Base-by-base conservation (phyloP, 2,329 filamentous ascomycete genomes). In the Cladosporium halotolerans region DNA sequence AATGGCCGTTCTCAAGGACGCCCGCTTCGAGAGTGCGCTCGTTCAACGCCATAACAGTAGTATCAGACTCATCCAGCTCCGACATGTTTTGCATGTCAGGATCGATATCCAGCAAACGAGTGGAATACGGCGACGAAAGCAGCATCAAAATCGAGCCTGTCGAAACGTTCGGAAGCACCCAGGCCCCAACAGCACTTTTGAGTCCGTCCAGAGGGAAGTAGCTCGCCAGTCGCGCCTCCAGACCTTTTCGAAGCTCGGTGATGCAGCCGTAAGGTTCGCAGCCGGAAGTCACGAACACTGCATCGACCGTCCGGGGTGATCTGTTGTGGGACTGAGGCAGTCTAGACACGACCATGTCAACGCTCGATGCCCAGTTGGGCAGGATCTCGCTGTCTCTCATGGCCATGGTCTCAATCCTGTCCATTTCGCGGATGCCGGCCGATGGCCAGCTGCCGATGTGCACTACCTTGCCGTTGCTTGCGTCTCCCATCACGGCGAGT, bases 401-500 rank as follows among this genome's bases (percentile, higher is more conserved):
- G 53, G 43, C 55, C 58, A 23, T 77, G 68, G 56, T 79, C 71
- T 58, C 57, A 31, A 36, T 82, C 78, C 84, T 77, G 54, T 78
- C 69, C 74, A 84, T 60, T 45, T 62, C 67, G 61, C 58, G 68
- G 56, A 28, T 54, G n/a, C 55, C 55, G n/a, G 45, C 33, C 19
- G 53, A 57, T 14, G 58, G 60, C 59, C 58, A 65, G 23, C 55
- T 58, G 6, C 63, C 65, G 41, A 68, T 66, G 2, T 58, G 60
- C 2, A 64, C 58, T 2, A 67, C 47, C 2, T 53, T 53, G 3
- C 91, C 91, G 56, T 85, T 81, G 8, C 89, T 87, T 50, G 85
- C 86, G 59, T 88, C 84, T 0, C 92, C 90, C 4, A 86, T 87
- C 45, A 86, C 82, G 34, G 95, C 79, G 44, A 96, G 73, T n/a